Base-by-base conservation (phyloP, 192 early-diverging fungal genomes). In the Tieghemiomyces parasiticus region DNA sequence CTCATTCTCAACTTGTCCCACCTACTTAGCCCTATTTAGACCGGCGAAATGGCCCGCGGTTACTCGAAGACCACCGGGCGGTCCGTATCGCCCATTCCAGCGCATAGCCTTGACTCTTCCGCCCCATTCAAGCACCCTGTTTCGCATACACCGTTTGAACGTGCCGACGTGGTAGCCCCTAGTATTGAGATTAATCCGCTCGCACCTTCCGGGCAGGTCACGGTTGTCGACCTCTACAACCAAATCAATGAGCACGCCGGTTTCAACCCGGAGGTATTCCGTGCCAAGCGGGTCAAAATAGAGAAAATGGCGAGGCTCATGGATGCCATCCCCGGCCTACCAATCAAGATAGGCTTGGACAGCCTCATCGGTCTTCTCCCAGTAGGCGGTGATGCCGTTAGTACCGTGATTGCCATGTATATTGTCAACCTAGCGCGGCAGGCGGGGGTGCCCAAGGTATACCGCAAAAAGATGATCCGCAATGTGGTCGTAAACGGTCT, bases 401-500 rank as follows among this genome's bases (percentile, higher is more conserved):
- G 67, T 14, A 45, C 67, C 12, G 34, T 67, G 42, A 19, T 71
- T 25, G 62, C 73, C 3, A 32, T 75, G 44, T 67, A 58, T 46
- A 56, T 75, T 35, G 60, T 64, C 38, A 61, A 53, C 13, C 55
- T 71, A 46, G 63, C 65, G 42, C 35, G 58, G 9, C 20, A 45
- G 28, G 64, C 68, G 38, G 53, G 67, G 12, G 45, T 71, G 22
- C 73, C 73, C n/a, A 54, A 61, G 32, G 49, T 35, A 9, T 65
- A 71, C 24, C 63, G 61, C 32, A 48, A 65, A 50, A 66, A 70
- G 49, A 75, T 75, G 73, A 52, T 61, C 10, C 50, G 68, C 62
- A 75, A 75, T 52, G 54, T 75, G 26, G 69, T 63, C 19, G 54
- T 75, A 0, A 70, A 75, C 50, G 71, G 70, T 63, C 35, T 28